phyloP scores from a whole-genome alignment of 768 basidiomycete species.

The Pisolithus tinctorius region DNA sequence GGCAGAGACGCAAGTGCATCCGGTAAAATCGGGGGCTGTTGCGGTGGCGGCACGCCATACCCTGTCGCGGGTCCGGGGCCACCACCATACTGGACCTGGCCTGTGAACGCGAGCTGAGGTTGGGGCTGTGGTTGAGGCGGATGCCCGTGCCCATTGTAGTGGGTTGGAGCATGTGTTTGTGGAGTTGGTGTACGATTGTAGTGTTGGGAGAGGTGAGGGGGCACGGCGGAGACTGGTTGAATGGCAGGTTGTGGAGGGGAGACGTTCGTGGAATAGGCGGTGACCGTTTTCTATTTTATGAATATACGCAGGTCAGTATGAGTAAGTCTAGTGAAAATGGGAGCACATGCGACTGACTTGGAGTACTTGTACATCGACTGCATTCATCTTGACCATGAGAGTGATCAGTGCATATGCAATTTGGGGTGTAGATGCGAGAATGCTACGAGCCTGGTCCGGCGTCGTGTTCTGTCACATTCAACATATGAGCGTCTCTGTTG shows the following conservation, averaged over 20 bases:
- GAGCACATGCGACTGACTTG: constrained; percentile 39
- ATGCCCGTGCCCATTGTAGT: constrained; percentile 23
- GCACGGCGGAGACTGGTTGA: constrained; percentile 34
- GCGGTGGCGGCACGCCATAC: neutral
- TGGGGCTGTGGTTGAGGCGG: constrained; percentile 17
- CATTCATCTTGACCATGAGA: constrained; percentile 73
- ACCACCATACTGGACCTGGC: constrained; percentile 10
- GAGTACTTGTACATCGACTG: constrained; percentile 67
- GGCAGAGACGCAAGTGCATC: constrained; percentile 54
- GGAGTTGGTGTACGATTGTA: constrained; percentile 28
- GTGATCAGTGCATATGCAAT: constrained; percentile 73
- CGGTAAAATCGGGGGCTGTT: constrained; percentile 23
- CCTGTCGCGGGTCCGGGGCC: too few species aligned
- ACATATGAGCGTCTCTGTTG: neutral
- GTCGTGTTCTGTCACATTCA: constrained; percentile 55
- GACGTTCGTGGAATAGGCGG: constrained; percentile 37
- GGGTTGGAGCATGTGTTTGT: constrained; percentile 23
- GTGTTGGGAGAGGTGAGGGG: constrained; percentile 34
- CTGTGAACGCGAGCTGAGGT: neutral
- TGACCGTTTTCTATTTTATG: constrained; percentile 48
- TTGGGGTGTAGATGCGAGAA: constrained; percentile 66
- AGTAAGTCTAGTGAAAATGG: neutral
- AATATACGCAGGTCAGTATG: too few species aligned
- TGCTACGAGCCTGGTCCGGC: constrained; percentile 57
- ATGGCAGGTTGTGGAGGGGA: constrained; percentile 13